Base-by-base conservation (phyloP, 495 filamentous ascomycete genomes). In the Podospora sp. region DNA sequence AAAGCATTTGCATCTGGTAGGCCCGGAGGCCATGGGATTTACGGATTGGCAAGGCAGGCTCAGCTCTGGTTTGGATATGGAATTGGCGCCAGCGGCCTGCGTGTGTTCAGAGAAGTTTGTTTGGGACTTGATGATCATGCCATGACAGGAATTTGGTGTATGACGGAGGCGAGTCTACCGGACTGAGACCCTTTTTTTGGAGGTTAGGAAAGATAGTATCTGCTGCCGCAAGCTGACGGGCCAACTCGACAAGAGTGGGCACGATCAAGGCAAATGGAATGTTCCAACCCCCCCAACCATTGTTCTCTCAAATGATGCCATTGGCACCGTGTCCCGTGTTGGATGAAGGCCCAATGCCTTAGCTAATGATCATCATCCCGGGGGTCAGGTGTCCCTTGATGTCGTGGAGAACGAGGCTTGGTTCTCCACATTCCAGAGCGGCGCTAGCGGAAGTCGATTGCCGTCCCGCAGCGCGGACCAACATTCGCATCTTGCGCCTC, bases 1-100 rank as follows among this genome's bases (percentile, higher is more conserved):
- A 72, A 75, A 74, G 76, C 72, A 77, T 74, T 63, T 72, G 70
- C 72, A 74, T 67, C 26, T 3, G 66, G 70, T 56, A 63, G 63
- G 68, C 5, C n/a, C 22, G 65, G 58, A 62, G 57, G 49, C 46
- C 64, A 68, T 22, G 67, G 63, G 33, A 33, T 66, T n/a, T 58
- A 6, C 62, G 61, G 29, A 7, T 67, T 58, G 55, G 55, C 52
- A 61, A 40, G 58, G 63, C 68, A 69, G 49, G 68, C 69, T 66
- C 66, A 71, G 69, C 68, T 71, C 65, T 29, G 55, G 55, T 65
- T 62, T 67, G 62, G 62, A 62, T 66, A 58, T 68, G 68, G 55
- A 58, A 59, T 60, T 57, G 53, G 25, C 65, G 67, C 57, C 24
- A 49, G 56, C 20, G 63, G 52, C 61, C 62, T 68, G 62, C 52